Evolutionary conservation across 192 early-diverging fungal genomes (phyloP), one percentile per base, ranked within the genome.

Genomic region (Mortierella hygrophila): DNA sequence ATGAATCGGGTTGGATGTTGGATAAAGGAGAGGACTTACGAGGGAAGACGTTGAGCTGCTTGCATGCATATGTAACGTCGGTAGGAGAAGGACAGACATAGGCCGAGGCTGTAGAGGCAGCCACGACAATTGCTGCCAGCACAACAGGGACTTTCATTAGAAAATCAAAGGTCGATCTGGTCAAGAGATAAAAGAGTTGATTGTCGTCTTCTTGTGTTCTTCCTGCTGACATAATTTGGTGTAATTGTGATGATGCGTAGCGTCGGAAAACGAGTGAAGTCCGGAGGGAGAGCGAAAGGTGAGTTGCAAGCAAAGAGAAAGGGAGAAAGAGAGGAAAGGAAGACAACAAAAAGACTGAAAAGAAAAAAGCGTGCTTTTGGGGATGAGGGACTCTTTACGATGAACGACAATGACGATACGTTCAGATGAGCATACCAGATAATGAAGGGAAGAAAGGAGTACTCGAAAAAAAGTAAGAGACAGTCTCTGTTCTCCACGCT

Each of bases 41-140:
- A 10, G 80, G 80, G 52, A 60, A 82, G 40, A 82, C 69, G 21
- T 82, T 82, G 29, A 82, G 68, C 40, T 82, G 74, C 26, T 32
- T 76, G 69, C 80, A 82, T 11, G 80, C 11, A 38, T 71, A 60
- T 26, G n/a, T 11, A 54, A 76, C 69, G 13, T 74, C 49, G 37
- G 68, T 32, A 3, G 47, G 11, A 8, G 74, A 74, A 15, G 80
- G 80, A 52, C 80, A 82, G 68, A 71, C 52, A 40, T 71, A 82
- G 13, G 68, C 52, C 49, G 74, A 76, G 18, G 52, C 74, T 46
- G 55, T 63, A 20, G 74, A 60, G 54, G 54, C 21, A 11, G 32
- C 37, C 9, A 46, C 72, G 11, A 65, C n/a, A 32, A 65, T 9
- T 35, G 60, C 60, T 65, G 60, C 35, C 29, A 75, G 35, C 21